A percentile compares a stretch with the other conserved stretches of the same genome.
These are phyloP conservation scores for Saturnispora bothae DNA, from an alignment of 805 yeast genomes.

Conservation along the genomic window DNA sequence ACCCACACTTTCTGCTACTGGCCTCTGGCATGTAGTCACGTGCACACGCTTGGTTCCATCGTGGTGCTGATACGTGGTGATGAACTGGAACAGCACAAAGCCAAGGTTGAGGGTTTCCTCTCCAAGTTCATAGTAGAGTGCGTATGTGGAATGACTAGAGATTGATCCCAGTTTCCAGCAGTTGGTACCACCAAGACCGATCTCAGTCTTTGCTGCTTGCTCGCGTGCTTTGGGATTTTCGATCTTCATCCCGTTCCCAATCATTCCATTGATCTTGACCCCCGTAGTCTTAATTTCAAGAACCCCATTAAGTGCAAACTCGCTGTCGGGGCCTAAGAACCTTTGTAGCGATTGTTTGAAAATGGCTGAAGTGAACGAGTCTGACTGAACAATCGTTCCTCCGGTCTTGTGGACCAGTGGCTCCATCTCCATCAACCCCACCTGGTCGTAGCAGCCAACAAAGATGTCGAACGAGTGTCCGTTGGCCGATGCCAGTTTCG, in stretches of 20 bases:
- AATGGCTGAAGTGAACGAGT: conserved; percentile 56
- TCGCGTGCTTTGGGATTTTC: conserved; percentile 2
- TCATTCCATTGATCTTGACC: conserved; percentile 44
- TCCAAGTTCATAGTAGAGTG: conserved; percentile 43
- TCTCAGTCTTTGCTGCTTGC: conserved; percentile 17
- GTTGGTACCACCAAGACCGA: conserved; percentile 44
- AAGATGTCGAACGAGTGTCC: conserved; percentile 50
- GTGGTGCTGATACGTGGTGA: conserved; percentile 53
- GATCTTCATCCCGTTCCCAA: conserved; percentile 52
- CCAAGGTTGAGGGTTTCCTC: conserved; percentile 10
- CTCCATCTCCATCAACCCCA: conserved; percentile 60
- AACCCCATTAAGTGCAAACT: conserved; percentile 50
- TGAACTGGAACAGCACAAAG: conserved; percentile 35
- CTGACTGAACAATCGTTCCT: conserved; percentile 52
- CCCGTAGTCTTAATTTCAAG: conserved; percentile 47
- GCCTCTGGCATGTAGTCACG: conserved; percentile 47
- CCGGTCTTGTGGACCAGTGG: conserved; percentile 47
- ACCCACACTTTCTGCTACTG: conserved; percentile 29
- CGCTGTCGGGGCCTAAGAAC: conserved; percentile 30
- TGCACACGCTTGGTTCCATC: conserved; percentile 46
- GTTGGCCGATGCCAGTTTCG: conserved; percentile 34
- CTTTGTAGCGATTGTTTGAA: conserved; percentile 55
- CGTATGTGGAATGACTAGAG: conserved; percentile 49
- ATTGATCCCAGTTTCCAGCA: conserved; percentile 52
- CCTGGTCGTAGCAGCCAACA: conserved; percentile 60